Percentiles rank a stretch among this genome's conserved stretches.
phyloP scores from a whole-genome alignment of 2,329 filamentous ascomycete genomes.

The Colletotrichum brevisporum region DNA sequence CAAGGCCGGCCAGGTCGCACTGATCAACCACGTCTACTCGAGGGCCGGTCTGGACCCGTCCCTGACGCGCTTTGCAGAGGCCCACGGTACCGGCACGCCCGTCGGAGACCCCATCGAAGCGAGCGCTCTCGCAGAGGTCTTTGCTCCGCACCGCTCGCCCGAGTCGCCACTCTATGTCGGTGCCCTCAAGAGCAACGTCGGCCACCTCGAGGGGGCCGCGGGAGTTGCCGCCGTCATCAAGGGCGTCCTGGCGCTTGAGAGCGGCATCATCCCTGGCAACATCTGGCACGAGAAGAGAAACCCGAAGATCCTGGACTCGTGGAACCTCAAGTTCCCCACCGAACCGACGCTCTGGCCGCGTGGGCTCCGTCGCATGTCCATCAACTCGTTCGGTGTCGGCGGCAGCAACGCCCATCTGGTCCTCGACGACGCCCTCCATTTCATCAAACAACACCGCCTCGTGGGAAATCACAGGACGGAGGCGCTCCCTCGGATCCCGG shows the following conservation, averaged over 20 bases:
- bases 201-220: conserved; percentile 47
- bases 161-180: conserved; percentile 48
- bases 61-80: conserved; percentile 54
- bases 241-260: conserved; percentile 48
- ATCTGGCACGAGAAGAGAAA: conserved; percentile 49
- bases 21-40: conserved; percentile 56
- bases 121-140: conserved; percentile 60
- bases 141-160: conserved; percentile 53
- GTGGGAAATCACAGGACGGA: conserved; percentile 34
- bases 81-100: conserved; percentile 68
- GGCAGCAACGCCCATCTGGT: conserved; percentile 42
- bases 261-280: conserved; percentile 50
- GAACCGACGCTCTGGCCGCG: conserved; percentile 32
- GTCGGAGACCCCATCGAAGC: conserved; percentile 70
- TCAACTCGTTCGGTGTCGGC: conserved; percentile 59
- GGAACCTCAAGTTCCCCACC: conserved; percentile 50
- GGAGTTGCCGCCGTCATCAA: conserved; percentile 48
- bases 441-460: conserved; percentile 26
- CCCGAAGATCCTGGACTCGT: conserved; percentile 47
- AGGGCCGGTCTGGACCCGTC: conserved; percentile 45
- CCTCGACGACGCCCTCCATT: conserved; percentile 53
- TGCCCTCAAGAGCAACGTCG: conserved; percentile 41
- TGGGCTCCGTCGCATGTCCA: conserved; percentile 65
- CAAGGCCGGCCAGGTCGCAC: conserved; percentile 47
- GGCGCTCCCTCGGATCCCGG: conserved; percentile 1